These are phyloP conservation scores for Lachnellula subtilissima DNA, from an alignment of 2,329 filamentous ascomycete species.

Conservation along the genomic window DNA sequence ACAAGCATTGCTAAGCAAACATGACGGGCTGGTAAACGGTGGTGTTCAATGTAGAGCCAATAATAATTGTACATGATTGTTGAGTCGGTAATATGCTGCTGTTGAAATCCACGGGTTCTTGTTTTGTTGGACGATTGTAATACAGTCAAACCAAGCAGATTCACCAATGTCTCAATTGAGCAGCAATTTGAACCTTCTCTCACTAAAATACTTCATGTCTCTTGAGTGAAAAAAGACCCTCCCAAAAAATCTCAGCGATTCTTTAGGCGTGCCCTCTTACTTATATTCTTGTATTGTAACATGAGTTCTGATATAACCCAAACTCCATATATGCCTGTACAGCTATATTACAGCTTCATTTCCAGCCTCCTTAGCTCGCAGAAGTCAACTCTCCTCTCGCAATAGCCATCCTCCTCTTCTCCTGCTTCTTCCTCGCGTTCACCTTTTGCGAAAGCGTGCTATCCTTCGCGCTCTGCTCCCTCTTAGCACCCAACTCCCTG, in stretches of 20 bases:
- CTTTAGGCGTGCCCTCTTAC: neutral
- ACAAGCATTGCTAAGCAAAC: no score
- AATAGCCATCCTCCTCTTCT: slow-evolving; percentile 59
- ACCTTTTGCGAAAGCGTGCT: slow-evolving; percentile 48
- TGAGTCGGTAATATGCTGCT: no score
- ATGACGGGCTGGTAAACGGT: no score
- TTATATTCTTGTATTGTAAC: neutral
- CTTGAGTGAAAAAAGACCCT: neutral
- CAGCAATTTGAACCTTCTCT: no score
- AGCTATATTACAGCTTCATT: neutral
- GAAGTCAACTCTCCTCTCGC: slow-evolving; percentile 36
- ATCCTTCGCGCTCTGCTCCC: slow-evolving; percentile 48
- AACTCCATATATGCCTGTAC: neutral
- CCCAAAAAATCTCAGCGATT: neutral
- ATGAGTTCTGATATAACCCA: neutral
- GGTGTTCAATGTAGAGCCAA: no score
- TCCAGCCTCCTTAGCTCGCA: neutral
- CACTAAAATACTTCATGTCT: no score
- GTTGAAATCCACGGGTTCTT: no score
- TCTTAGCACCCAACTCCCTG: slow-evolving; percentile 50
- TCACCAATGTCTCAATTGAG: no score
- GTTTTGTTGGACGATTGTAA: no score
- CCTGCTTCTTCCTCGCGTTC: slow-evolving; percentile 49
- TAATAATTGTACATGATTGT: no score
- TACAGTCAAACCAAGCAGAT: no score